Percentiles rank a stretch among this genome's conserved stretches.
These are phyloP conservation scores for Alisma plantagoaquatica DNA, from an alignment of 106 monocot genomes.

Conservation along the genomic window DNA sequence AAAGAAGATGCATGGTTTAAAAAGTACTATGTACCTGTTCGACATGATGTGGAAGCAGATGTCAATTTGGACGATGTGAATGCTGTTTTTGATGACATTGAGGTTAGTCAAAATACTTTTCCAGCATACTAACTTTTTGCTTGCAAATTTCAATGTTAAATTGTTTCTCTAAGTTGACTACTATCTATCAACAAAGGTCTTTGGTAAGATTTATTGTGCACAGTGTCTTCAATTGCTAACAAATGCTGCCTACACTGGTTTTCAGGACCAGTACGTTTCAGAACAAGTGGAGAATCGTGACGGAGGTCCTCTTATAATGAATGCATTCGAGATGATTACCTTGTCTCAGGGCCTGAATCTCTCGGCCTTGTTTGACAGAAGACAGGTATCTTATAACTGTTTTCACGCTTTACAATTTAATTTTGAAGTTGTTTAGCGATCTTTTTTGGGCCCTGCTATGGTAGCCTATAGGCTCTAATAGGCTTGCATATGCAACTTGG, in stretches of 20 bases:
- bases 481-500: too few relatives aligned
- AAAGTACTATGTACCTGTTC: conserved; percentile 43
- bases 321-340: conserved; percentile 96
- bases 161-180: background rate
- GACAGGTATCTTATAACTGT: too few relatives aligned
- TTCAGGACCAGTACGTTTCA: conserved; percentile 54
- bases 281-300: conserved; percentile 34
- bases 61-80: conserved; percentile 58
- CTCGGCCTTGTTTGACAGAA: conserved; percentile 79
- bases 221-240: background rate
- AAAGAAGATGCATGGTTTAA: conserved; percentile 60
- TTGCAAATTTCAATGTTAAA: conserved; percentile 1
- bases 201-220: background rate
- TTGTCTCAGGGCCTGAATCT: conserved; percentile 89
- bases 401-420: too few relatives aligned
- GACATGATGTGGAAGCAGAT: conserved; percentile 41
- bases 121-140: background rate
- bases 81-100: conserved; percentile 79
- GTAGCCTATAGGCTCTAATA: background rate
- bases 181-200: too few relatives aligned
- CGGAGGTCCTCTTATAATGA: conserved; percentile 73
- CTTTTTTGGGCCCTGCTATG: background rate
- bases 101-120: too few relatives aligned
- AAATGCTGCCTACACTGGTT: background rate
- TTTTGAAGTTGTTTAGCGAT: too few relatives aligned